A percentile compares a stretch with the other conserved stretches of the same genome.
Conservation (phyloP, 2,329 filamentous ascomycete species). For the Cyphellophora attinorum region DNA sequence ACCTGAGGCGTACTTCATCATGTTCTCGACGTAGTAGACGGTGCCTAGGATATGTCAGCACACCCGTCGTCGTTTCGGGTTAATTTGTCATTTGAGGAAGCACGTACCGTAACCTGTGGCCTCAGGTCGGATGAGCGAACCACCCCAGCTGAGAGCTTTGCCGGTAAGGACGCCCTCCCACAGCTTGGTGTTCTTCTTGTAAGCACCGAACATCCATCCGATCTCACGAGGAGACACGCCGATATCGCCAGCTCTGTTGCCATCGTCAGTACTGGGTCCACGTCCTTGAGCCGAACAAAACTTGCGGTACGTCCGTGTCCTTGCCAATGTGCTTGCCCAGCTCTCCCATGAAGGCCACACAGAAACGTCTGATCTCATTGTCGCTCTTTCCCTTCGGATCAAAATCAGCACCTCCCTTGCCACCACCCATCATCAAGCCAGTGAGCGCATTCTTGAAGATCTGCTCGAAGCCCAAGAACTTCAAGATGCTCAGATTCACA, state of each 20-base stretch:
- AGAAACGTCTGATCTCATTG: slow-evolving; percentile 95
- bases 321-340: slow-evolving; percentile 92
- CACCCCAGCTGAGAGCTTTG: slow-evolving; percentile 90
- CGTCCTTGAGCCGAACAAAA: no score
- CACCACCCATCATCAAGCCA: slow-evolving; percentile 89
- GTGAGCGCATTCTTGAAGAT: slow-evolving; percentile 99
- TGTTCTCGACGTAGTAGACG: slow-evolving; percentile 71
- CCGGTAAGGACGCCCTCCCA: slow-evolving; percentile 96
- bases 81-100: slow-evolving; percentile 6
- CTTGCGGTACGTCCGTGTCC: slow-evolving; percentile 75
- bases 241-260: slow-evolving; percentile 68
- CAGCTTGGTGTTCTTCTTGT: slow-evolving; percentile 76
- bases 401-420: slow-evolving; percentile 96
- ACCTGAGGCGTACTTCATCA: slow-evolving; percentile 74
- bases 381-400: slow-evolving; percentile 98
- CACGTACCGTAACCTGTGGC: slow-evolving; percentile 93
- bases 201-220: slow-evolving; percentile 88
- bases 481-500: slow-evolving; percentile 60
- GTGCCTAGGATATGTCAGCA: no score
- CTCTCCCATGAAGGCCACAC: slow-evolving; percentile 91
- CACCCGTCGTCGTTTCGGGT: no score
- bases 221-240: slow-evolving; percentile 88
- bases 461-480: slow-evolving; percentile 98
- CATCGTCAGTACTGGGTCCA: no score
- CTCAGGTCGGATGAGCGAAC: slow-evolving; percentile 87